Evolutionary conservation across 257 asterid genomes (phyloP), one percentile per base, ranked within the genome.

Genomic region (Perilla frutescens): DNA sequence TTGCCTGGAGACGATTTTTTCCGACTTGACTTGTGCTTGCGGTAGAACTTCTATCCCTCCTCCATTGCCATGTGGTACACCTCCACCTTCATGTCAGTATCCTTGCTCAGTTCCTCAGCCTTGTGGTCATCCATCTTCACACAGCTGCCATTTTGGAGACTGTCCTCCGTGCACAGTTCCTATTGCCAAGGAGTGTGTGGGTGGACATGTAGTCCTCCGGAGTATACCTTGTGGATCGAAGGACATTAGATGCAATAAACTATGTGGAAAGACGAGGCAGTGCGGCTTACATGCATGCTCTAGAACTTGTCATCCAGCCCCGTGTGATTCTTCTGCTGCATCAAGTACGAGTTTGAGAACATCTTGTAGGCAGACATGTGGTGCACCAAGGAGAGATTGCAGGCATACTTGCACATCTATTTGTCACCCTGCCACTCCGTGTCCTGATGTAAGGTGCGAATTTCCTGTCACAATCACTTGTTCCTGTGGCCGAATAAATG

Each of bases 271-370:
- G 87, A 86, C 98, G 11, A 87, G 99, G 84, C 97, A 85, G 74
- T 95, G 99, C 74, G 99, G 99, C 68, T 71, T 95, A 79, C 99
- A 95, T 72, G 90, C 99, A 5, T 95, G 99, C 83, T 89, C 94
- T 14, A 86, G 96, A 78, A 85, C 86, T 68, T 95, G 99, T 69
- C 99, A 95, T 79, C 89, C 92, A 67, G 56, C 88, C 0, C 94
- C 96, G 6, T 95, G 99, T 49, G 98, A 92, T 80, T 62, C 88
- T 71, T 77, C 85, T 63, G 48, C 80, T 12, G 87, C 75, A 49
- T 58, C 93, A 40, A 71, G 58, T 73, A 62, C 77, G 31, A 74
- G 87, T 58, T 48, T 53, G 60, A 85, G 88, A 80, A 79, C 87
- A 37, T 87, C 99, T 59, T 95, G 99, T 76, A 87, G 91, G 77